Percentiles rank a stretch among this genome's conserved stretches.
These are phyloP conservation scores for Hyphopichia burtonii DNA, from an alignment of 1,139 yeast species.

Conservation along the genomic window DNA sequence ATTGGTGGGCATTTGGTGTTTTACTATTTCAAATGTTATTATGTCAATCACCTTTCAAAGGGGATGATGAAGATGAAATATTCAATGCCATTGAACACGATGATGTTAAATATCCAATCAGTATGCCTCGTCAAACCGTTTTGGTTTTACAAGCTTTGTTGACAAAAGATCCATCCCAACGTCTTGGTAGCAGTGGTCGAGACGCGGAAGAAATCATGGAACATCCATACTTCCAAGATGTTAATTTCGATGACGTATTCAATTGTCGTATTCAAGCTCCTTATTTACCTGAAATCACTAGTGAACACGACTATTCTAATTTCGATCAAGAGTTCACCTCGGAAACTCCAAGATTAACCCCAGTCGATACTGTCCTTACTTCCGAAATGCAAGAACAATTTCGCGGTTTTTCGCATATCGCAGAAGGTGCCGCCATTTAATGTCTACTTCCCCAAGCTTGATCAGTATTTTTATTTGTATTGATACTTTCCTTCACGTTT, in stretches of 20 bases:
- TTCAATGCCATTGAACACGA: slow-evolving; percentile 97
- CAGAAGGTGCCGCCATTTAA: slow-evolving; percentile 58
- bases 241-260: slow-evolving; percentile 84
- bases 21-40: slow-evolving; percentile 91
- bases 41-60: slow-evolving; percentile 96
- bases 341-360: slow-evolving; percentile 93
- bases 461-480: background rate
- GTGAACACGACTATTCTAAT: slow-evolving; percentile 89
- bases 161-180: slow-evolving; percentile 79
- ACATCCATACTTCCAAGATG: slow-evolving; percentile 88
- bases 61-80: slow-evolving; percentile 97
- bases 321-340: slow-evolving; percentile 94
- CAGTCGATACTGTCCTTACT: slow-evolving; percentile 84
- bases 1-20: slow-evolving; percentile 99
- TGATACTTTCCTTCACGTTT: background rate
- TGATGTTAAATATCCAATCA: slow-evolving; percentile 96
- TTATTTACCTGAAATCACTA: slow-evolving; percentile 71
- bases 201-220: slow-evolving; percentile 95
- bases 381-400: slow-evolving; percentile 93
- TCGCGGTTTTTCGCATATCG: slow-evolving; percentile 91
- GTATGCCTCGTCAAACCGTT: slow-evolving; percentile 97
- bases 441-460: no score
- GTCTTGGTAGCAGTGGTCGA: slow-evolving; percentile 82
- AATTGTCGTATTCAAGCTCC: slow-evolving; percentile 80
- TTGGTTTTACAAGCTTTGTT: slow-evolving; percentile 86